These are phyloP conservation scores for Mycosarcoma maydis DNA, from an alignment of 1,284 basidiomycete species.

Conservation along the genomic window DNA sequence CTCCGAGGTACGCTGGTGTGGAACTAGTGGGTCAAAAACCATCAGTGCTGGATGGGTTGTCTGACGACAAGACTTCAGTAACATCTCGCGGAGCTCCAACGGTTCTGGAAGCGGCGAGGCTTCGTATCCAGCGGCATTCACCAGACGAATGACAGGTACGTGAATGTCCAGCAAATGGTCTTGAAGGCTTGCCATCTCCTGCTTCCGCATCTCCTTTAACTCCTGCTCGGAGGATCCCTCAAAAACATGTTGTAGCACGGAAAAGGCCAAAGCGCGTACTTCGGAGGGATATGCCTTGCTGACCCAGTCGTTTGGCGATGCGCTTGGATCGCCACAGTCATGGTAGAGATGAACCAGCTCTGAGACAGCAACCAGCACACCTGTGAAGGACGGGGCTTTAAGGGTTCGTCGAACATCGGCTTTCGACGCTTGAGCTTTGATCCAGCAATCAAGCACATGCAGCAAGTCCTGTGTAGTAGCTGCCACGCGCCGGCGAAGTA, in stretches of 20 bases:
- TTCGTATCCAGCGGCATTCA: constrained; percentile 3
- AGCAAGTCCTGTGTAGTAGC: constrained; percentile 28
- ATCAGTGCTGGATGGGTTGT: constrained; percentile 23
- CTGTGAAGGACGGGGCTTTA: constrained; percentile 11
- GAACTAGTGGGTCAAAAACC: constrained; percentile 36
- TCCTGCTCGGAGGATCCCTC: constrained; percentile 4
- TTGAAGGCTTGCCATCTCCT: constrained; percentile 10
- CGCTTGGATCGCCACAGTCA: neutral
- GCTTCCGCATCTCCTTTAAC: constrained; percentile 5
- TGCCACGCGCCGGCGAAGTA: constrained; percentile 2
- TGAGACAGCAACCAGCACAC: constrained; percentile 28
- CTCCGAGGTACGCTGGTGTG: neutral
- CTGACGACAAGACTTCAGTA: constrained; percentile 20
- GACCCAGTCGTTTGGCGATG: neutral
- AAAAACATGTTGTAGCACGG: neutral
- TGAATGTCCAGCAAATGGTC: constrained; percentile 41
- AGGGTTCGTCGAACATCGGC: constrained; percentile 9
- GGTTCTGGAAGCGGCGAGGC: constrained; percentile 18
- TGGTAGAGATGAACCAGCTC: constrained; percentile 9
- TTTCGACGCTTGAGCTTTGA: constrained; percentile 8
- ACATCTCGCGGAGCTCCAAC: constrained; percentile 28
- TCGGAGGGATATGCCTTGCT: neutral
- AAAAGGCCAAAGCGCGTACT: neutral
- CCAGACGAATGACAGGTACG: constrained; percentile 19
- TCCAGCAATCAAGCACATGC: constrained; percentile 21